Conservation (phyloP, 768 basidiomycete species). For the Phylloporus sp. region DNA sequence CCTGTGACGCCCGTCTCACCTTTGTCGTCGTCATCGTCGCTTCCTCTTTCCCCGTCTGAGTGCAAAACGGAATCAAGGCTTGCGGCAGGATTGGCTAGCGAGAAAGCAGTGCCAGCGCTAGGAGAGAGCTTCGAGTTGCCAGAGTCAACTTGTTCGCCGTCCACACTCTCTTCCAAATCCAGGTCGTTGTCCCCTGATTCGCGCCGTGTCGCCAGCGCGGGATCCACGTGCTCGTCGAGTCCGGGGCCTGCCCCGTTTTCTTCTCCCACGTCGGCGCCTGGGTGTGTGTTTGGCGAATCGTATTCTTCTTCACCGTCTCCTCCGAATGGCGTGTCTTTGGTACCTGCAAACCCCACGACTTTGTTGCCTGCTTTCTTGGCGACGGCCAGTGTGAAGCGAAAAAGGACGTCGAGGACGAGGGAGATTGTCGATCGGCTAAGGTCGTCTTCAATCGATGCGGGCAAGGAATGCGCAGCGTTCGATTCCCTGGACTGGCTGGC, state of each 20-base stretch:
- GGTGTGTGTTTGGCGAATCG: slow-evolving; percentile 7
- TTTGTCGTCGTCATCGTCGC: slow-evolving; percentile 17
- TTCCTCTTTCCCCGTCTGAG: slow-evolving; percentile 13
- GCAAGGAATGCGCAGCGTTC: slow-evolving; percentile 7
- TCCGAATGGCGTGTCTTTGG: background rate
- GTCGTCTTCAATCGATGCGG: slow-evolving; percentile 22
- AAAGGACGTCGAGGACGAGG: slow-evolving; percentile 26
- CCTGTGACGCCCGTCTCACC: slow-evolving; percentile 14
- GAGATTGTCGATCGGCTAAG: slow-evolving; percentile 28
- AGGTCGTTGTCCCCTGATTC: slow-evolving; percentile 17
- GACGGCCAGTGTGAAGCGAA: slow-evolving; percentile 16
- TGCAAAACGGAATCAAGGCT: background rate
- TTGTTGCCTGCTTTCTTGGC: slow-evolving; percentile 25
- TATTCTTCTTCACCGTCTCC: slow-evolving; percentile 9
- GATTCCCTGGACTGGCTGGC: slow-evolving; percentile 16
- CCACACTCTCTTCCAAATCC: slow-evolving; percentile 6
- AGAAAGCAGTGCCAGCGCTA: background rate
- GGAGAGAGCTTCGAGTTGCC: background rate
- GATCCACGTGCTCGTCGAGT: slow-evolving; percentile 11
- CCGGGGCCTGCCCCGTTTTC: slow-evolving; percentile 4
- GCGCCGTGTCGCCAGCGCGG: background rate
- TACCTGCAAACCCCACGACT: slow-evolving; percentile 8
- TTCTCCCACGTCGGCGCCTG: slow-evolving; percentile 8
- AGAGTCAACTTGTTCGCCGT: background rate
- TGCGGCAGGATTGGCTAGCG: slow-evolving; percentile 1